Evolutionary conservation across 208 protist species (phyloP), one percentile per base, ranked within the genome.

Genomic region (Acanthamoeba comandoni): DNA sequence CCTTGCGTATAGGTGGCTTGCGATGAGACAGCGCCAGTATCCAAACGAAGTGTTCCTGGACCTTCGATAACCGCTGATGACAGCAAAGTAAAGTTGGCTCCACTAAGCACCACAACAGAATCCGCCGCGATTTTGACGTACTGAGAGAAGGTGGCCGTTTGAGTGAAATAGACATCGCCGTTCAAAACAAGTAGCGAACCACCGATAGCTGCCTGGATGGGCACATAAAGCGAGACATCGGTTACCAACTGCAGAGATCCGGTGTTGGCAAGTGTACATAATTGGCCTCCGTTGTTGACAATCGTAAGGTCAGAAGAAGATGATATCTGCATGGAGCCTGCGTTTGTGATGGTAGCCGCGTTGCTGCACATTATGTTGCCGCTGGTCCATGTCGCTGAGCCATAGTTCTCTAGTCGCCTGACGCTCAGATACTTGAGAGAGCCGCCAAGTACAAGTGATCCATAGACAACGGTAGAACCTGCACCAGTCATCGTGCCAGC

Each of bases 311-410:
- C 69, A 43, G 19, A 24, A 9, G 77, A 35, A 39, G 77, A 8
- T 35, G 77, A 70, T 53, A 87, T 53, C 29, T 22, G 1, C 8
- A 43, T 17, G 51, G 9, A 31, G 26, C 39, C 57, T 12, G n/a
- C 9, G 77, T 43, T 87, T 9, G 12, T 26, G 55, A 87, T 51
- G 15, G 26, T 35, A 43, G 29, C 77, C 57, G 57, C 77, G 57
- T 69, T 67, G 73, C 48, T 60, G 77, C 77, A 87, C 11, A 60
- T 24, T n/a, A 87, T 60, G 8, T 53, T 70, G 22, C 77, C 77
- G 15, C 57, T 70, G 77, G 77, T 87, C 77, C 77, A 87, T 35
- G 62, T 70, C 19, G 57, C 77, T 13, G 69, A 22, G 77, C 52
- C 39, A 60, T 31, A 31, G 35, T 67, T 87, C 57, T 70, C 55